Evolutionary conservation across 306 rosid species (phyloP).

Genomic region (Astragalus membranaceus): DNA sequence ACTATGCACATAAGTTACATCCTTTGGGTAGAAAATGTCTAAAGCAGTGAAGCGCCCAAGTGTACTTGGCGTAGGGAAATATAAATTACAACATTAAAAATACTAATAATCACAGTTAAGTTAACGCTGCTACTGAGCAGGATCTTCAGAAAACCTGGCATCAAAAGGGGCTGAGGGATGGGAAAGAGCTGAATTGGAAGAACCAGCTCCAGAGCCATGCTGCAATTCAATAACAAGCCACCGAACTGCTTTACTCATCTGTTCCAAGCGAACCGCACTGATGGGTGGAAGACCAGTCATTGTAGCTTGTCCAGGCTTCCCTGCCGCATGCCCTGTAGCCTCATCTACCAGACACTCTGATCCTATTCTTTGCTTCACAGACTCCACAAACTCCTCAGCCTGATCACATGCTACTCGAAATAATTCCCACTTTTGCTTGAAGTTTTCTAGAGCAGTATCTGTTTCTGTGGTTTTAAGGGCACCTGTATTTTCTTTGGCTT

Average conservation of each 20-base stretch:
- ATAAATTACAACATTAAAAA: neutral
- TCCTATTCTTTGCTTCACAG: constrained; percentile 76
- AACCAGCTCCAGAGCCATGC: constrained; percentile 56
- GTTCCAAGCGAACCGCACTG: constrained; percentile 71
- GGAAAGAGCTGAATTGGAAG: constrained; percentile 46
- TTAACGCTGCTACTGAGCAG: constrained; percentile 51
- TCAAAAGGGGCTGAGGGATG: constrained; percentile 66
- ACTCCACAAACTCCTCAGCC: constrained; percentile 79
- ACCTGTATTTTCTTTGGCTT: constrained; percentile 46
- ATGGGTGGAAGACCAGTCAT: constrained; percentile 58
- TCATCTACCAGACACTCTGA: constrained; percentile 76
- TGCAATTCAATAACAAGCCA: constrained; percentile 76
- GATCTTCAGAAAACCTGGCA: constrained; percentile 62
- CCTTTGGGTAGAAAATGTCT: neutral
- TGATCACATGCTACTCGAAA: constrained; percentile 77
- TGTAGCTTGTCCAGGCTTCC: constrained; percentile 42
- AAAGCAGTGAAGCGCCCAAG: neutral
- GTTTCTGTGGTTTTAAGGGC: constrained; percentile 47
- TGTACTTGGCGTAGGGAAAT: neutral
- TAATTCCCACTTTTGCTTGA: constrained; percentile 75
- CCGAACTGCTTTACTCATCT: constrained; percentile 77
- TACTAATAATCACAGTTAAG: neutral
- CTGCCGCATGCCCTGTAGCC: constrained; percentile 63
- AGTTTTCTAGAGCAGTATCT: constrained; percentile 61
- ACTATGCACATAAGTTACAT: constrained; percentile 9